Base-by-base conservation (phyloP, 1,284 basidiomycete genomes). In the Cutaneotrichosporon mucoides region DNA sequence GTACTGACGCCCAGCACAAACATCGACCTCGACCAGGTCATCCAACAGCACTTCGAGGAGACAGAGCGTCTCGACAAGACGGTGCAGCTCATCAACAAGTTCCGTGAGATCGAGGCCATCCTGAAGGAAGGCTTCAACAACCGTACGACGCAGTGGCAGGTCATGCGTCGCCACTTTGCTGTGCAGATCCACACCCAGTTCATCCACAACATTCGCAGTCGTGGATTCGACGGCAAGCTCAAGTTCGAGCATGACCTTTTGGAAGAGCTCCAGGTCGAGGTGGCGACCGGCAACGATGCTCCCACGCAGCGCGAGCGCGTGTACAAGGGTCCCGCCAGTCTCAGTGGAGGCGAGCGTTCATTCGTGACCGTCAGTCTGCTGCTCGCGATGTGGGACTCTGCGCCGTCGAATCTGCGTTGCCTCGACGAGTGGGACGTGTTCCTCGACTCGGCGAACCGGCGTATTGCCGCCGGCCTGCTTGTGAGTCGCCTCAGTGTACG, bases 351-450 rank as follows among this genome's bases (percentile, higher is more conserved):
- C 45, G 95, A 99, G 78, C 95, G 97, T 73, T 95, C 92, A 5
- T 99, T 96, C 79, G 90, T 92, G 6, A 99, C 96, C 0, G 92
- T 98, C 64, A 95, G 92, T 67, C 78, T 99, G 55, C 80, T 99
- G 53, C 80, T 98, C 36, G 88, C 96, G 6, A 81, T 99, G 46
- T 99, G 96, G 96, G 90, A 96, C 69, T 88, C 91, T 9, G 91
- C 95, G 57, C 88, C 89, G 1, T 95, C 93, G 74, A 95, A 94
- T 0, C 84, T 99, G 55, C 83, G 95, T 60, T 99, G 95, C 71
- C 84, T 99, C 38, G 94, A 95, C 48, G 73, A 78, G 73, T 95
- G 93, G 73, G 91, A 96, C 67, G 93, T 97, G 11, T 97, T 95
- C 81, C 92, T 96, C 88, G 94, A 98, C 73, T 87, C 88, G 33